A percentile compares a stretch with the other conserved stretches of the same genome.
phyloP scores from a whole-genome alignment of 768 basidiomycete species.

The Tylopilus sp. region DNA sequence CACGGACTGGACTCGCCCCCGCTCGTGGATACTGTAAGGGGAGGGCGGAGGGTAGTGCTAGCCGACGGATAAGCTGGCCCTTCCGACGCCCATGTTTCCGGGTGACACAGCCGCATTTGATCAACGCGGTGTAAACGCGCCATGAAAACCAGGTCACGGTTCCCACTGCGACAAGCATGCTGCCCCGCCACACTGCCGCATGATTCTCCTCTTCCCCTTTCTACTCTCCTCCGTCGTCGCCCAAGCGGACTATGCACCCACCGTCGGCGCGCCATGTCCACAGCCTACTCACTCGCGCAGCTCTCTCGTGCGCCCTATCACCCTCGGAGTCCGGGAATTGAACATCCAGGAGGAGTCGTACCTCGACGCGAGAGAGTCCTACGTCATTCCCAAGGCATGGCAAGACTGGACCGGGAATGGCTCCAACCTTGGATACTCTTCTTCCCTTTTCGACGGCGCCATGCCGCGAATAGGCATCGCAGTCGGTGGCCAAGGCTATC shows the following conservation, averaged over 20 bases:
- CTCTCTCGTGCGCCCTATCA: conserved; percentile 49
- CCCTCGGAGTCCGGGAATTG: conserved; percentile 49
- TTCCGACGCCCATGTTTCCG: neutral
- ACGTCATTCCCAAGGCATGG: conserved; percentile 49
- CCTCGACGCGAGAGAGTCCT: conserved; percentile 39
- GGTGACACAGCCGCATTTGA: conserved; percentile 10
- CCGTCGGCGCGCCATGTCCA: conserved; percentile 47
- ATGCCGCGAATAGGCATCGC: conserved; percentile 61
- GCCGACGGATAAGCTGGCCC: too few species aligned
- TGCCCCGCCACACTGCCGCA: neutral
- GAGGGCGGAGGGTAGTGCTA: too few species aligned
- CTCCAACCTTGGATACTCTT: conserved; percentile 49
- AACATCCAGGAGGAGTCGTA: conserved; percentile 49
- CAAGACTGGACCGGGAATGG: conserved; percentile 56
- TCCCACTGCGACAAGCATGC: conserved; percentile 7
- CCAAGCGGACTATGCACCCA: conserved; percentile 49
- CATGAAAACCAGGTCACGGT: neutral
- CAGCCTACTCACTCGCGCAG: conserved; percentile 36
- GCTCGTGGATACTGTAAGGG: too few species aligned
- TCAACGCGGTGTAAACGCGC: conserved; percentile 9
- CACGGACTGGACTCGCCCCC: too few species aligned
- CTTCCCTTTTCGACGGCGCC: conserved; percentile 38
- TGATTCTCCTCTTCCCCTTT: neutral
- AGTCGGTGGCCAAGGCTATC: conserved; percentile 66
- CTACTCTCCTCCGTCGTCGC: neutral